These are phyloP conservation scores for Globisporangium paddicum DNA, from an alignment of 352 stramenopile species.

Conservation along the genomic window DNA sequence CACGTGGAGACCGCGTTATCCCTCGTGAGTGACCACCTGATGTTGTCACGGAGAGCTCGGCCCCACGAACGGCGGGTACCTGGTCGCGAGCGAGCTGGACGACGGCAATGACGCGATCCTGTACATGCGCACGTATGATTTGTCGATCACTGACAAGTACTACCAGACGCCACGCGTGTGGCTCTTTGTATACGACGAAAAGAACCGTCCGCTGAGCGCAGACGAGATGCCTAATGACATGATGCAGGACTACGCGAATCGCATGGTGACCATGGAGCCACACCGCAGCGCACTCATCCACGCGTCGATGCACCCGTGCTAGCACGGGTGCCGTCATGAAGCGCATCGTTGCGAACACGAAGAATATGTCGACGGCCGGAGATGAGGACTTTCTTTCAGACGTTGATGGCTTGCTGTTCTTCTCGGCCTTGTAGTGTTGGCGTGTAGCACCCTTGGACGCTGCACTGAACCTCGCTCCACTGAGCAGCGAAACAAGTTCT, in stretches of 20 bases:
- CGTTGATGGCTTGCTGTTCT: too few species aligned
- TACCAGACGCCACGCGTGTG: slow-evolving; percentile 98
- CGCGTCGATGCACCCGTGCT: slow-evolving; percentile 97
- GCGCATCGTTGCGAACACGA: slow-evolving; percentile 94
- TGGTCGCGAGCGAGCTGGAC: slow-evolving; percentile 66
- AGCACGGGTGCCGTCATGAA: slow-evolving; percentile 99
- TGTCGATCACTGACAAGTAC: slow-evolving; percentile 99
- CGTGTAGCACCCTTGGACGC: too few species aligned
- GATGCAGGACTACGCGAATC: slow-evolving; percentile 98
- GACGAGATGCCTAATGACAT: slow-evolving; percentile 98
- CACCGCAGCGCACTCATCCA: slow-evolving; percentile 88
- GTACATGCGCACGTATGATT: slow-evolving; percentile 96
- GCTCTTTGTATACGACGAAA: slow-evolving; percentile 96
- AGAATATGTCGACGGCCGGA: slow-evolving; percentile 39
- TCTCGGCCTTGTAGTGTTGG: too few species aligned
- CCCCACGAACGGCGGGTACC: slow-evolving; percentile 23
- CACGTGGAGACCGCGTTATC: too few species aligned
- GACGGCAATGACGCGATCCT: slow-evolving; percentile 91
- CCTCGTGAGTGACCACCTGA: too few species aligned
- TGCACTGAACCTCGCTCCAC: too few species aligned
- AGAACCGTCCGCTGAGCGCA: slow-evolving; percentile 79
- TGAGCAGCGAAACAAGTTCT: too few species aligned
- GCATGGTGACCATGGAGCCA: slow-evolving; percentile 99
- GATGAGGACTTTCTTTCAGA: too few species aligned
- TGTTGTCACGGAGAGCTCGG: too few species aligned